A percentile compares a stretch with the other conserved stretches of the same genome.
These are phyloP conservation scores for Taiozyma sp. DNA, from an alignment of 1,139 yeast genomes.

Conservation along the genomic window DNA sequence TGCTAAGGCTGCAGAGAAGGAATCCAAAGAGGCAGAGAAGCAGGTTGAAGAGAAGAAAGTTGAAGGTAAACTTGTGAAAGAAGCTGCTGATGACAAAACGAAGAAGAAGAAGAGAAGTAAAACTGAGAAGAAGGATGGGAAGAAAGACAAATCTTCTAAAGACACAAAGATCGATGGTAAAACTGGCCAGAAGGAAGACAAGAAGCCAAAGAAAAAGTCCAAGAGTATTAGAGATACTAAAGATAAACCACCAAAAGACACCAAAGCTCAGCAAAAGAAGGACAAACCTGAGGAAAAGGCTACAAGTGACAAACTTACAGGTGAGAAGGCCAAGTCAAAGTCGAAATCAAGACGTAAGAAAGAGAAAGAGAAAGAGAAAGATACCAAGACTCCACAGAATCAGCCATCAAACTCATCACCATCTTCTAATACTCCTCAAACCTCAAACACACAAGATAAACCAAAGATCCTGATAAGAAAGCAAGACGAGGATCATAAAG, in stretches of 20 bases:
- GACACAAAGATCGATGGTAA: background rate
- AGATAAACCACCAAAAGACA: background rate
- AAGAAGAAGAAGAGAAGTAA: constrained; percentile 9
- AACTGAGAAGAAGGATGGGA: constrained; percentile 6
- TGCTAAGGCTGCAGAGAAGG: constrained; percentile 1
- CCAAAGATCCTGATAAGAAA: constrained; percentile 6
- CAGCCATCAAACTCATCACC: background rate
- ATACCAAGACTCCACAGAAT: background rate
- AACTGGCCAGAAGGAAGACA: background rate
- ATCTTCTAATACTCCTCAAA: background rate
- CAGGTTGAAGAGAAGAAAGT: background rate
- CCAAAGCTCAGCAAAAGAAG: background rate
- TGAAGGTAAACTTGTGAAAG: background rate
- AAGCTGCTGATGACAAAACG: constrained; percentile 2
- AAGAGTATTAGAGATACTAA: background rate
- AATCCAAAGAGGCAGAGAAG: background rate
- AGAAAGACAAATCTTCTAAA: constrained; percentile 6
- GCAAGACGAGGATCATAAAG: background rate
- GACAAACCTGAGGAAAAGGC: background rate
- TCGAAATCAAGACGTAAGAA: background rate
- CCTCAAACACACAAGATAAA: constrained; percentile 4
- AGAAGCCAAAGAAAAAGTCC: constrained; percentile 1
- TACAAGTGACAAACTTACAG: background rate
- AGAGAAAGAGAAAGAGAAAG: background rate
- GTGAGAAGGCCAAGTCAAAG: background rate